phyloP scores from a whole-genome alignment of 257 asterid genomes.

The Solanum chmielewskii region DNA sequence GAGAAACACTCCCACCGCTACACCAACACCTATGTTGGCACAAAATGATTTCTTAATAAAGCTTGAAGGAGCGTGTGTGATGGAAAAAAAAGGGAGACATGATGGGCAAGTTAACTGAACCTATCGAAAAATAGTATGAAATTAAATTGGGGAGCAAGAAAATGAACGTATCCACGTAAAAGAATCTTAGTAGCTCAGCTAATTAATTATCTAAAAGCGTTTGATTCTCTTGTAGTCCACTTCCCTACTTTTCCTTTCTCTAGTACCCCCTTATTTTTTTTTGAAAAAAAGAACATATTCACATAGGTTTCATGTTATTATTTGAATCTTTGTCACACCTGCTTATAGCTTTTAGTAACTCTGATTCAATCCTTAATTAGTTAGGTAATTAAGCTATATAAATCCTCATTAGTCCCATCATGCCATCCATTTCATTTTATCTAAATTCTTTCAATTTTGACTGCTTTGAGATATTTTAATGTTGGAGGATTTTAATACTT shows the following conservation, averaged over 20 bases:
- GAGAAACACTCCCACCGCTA: too few species aligned
- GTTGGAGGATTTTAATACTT: not conserved
- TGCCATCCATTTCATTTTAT: not conserved
- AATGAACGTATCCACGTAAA: too few species aligned
- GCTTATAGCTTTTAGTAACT: not conserved
- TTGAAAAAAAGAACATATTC: not conserved
- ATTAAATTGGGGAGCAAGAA: not conserved
- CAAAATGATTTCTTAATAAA: not conserved
- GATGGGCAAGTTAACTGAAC: not conserved
- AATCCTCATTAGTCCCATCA: not conserved
- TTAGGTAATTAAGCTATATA: not conserved
- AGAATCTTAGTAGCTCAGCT: too few species aligned
- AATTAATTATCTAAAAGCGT: too few species aligned
- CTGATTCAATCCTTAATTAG: not conserved
- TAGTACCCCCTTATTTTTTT: too few species aligned
- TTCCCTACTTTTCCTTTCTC: not conserved
- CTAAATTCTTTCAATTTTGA: not conserved
- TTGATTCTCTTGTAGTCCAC: not conserved
- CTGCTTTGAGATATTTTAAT: not conserved
- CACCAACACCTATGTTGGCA: too few species aligned
- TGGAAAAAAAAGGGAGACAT: not conserved
- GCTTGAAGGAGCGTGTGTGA: not conserved
- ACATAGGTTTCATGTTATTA: not conserved
- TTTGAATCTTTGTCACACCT: not conserved
- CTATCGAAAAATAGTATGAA: not conserved